A percentile compares a stretch with the other conserved stretches of the same genome.
Evolutionary conservation across 805 yeast species (phyloP).

Genomic region (Vanderwaltozyma tropicalis): DNA sequence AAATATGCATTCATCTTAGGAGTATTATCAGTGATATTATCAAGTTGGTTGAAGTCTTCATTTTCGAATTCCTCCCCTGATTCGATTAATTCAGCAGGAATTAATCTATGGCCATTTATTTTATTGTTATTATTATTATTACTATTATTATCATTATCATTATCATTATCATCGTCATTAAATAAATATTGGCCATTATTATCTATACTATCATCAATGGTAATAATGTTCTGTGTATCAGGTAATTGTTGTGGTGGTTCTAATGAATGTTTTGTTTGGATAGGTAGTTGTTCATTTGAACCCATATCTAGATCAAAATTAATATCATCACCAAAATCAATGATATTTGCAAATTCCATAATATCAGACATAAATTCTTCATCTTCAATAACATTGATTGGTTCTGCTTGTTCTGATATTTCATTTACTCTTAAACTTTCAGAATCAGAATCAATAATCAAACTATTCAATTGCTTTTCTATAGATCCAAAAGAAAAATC

Average conservation of each 20-base stretch:
- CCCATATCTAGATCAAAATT: constrained; percentile 21
- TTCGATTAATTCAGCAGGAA: constrained; percentile 4
- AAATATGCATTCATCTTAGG: constrained; percentile 7
- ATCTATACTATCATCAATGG: too few relatives aligned
- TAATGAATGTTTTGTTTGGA: too few relatives aligned
- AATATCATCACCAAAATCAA: constrained; percentile 37
- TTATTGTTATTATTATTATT: too few relatives aligned
- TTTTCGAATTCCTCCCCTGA: constrained; percentile 16
- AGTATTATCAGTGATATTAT: constrained; percentile 1
- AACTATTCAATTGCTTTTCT: constrained; percentile 20
- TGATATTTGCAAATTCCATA: constrained; percentile 36
- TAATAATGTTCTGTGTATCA: too few relatives aligned
- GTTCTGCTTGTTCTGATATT: not conserved
- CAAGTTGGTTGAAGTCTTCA: constrained; percentile 19
- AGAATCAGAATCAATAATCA: constrained; percentile 14
- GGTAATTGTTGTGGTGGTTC: too few relatives aligned
- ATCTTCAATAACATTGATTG: constrained; percentile 5
- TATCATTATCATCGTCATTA: too few relatives aligned
- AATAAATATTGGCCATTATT: too few relatives aligned
- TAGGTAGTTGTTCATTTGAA: not conserved
- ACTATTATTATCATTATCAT: not conserved
- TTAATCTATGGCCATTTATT: not conserved
- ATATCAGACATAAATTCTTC: constrained; percentile 33
- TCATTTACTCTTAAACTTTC: constrained; percentile 3
- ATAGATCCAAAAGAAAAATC: constrained; percentile 19